These are phyloP conservation scores for Penicillium fimorum DNA, from an alignment of 495 filamentous ascomycete species.

Conservation along the genomic window DNA sequence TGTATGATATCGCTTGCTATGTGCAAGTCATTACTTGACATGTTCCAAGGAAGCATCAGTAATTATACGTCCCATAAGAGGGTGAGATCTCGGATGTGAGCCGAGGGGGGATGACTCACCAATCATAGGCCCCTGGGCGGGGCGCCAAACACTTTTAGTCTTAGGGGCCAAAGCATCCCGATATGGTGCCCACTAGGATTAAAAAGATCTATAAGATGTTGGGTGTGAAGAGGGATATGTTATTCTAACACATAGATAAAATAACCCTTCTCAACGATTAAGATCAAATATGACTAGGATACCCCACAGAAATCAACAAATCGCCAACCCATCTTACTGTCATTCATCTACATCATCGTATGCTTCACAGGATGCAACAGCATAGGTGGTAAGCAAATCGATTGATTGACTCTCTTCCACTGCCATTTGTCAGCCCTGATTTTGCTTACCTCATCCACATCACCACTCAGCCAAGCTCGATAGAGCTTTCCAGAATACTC, in stretches of 20 bases:
- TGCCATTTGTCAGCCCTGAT: too few species aligned
- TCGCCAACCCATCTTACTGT: too few species aligned
- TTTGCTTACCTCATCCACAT: too few species aligned
- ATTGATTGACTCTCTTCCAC: too few species aligned
- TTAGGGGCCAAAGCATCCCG: background rate
- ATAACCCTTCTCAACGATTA: too few species aligned
- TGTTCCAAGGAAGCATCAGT: background rate
- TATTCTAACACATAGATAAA: too few species aligned
- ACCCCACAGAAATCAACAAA: background rate
- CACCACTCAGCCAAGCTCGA: too few species aligned
- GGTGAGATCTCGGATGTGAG: background rate
- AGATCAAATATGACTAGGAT: background rate
- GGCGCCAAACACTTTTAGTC: background rate
- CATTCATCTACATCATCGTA: too few species aligned
- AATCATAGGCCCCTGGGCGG: background rate
- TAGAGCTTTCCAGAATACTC: too few species aligned
- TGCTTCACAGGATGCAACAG: too few species aligned
- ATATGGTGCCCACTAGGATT: background rate
- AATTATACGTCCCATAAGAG: background rate
- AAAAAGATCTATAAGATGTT: background rate
- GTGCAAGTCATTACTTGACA: background rate
- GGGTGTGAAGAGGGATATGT: background rate
- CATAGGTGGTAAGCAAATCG: too few species aligned
- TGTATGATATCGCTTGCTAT: background rate
- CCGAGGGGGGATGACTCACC: constrained; percentile 7